A percentile compares a stretch with the other conserved stretches of the same genome.
Evolutionary conservation across 2,329 filamentous ascomycete genomes (phyloP).

Genomic region (Tolypocladium capitatum): DNA sequence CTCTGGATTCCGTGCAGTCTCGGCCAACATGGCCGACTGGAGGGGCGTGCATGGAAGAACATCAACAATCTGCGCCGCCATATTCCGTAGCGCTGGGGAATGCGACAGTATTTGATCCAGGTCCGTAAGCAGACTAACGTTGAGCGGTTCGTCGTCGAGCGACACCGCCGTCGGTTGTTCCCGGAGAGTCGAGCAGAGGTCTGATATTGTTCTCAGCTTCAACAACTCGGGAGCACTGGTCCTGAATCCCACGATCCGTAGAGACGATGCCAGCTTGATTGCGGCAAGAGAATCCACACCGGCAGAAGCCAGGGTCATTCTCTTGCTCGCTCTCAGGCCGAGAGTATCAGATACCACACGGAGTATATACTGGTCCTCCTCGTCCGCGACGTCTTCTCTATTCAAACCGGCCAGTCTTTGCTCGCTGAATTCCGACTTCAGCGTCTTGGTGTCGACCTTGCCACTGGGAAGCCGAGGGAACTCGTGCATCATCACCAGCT

Average conservation of each 20-base stretch:
- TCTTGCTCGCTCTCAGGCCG: constrained; percentile 18
- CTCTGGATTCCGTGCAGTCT: constrained; percentile 45
- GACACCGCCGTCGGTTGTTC: background rate
- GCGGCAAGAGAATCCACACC: constrained; percentile 51
- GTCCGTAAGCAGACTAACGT: constrained; percentile 8
- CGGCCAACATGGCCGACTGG: constrained; percentile 68
- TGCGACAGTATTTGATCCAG: constrained; percentile 7
- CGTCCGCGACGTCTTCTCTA: background rate
- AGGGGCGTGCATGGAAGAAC: constrained; percentile 56
- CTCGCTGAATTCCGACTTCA: constrained; percentile 38
- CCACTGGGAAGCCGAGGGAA: constrained; percentile 72
- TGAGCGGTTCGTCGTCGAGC: background rate
- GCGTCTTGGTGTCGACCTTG: constrained; percentile 59
- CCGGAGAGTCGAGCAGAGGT: constrained; percentile 10
- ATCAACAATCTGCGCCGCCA: constrained; percentile 20
- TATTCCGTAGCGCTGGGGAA: constrained; percentile 5
- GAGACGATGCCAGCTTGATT: constrained; percentile 42
- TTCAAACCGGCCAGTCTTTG: constrained; percentile 5
- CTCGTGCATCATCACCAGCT: constrained; percentile 48
- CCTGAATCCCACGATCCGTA: constrained; percentile 43
- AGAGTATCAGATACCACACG: constrained; percentile 27
- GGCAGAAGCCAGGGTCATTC: constrained; percentile 32
- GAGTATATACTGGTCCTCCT: constrained; percentile 19
- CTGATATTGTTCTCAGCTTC: constrained; percentile 30
- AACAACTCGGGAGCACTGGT: constrained; percentile 50